Evolutionary conservation across 139 green algal species (phyloP).

Genomic region (Coelastrella sp.): DNA sequence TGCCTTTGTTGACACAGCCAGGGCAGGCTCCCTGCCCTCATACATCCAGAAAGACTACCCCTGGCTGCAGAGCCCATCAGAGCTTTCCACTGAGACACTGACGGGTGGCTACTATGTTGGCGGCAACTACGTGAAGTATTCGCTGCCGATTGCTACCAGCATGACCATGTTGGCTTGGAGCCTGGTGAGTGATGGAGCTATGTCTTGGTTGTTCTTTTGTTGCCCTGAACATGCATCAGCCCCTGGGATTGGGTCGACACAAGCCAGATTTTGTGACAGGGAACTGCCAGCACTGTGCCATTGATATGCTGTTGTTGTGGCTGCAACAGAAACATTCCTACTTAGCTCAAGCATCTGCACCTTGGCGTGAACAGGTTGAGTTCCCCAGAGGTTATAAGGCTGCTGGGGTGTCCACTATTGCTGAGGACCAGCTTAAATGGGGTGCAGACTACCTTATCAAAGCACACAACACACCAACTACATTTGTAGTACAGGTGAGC

Average conservation of each 20-base stretch:
- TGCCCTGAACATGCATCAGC: too few species aligned
- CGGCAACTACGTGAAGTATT: slow-evolving; percentile 40
- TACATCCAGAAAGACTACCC: background rate
- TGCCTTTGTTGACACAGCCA: slow-evolving; percentile 2
- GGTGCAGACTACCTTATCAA: slow-evolving; percentile 63
- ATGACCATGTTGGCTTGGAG: slow-evolving; percentile 32
- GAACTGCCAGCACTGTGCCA: slow-evolving; percentile 29
- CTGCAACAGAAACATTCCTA: too few species aligned
- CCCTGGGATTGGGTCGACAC: too few species aligned
- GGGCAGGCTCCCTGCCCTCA: background rate
- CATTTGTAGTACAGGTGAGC: slow-evolving; percentile 61
- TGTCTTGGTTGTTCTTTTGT: too few species aligned
- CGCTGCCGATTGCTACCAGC: slow-evolving; percentile 24
- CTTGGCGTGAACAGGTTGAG: slow-evolving; percentile 48
- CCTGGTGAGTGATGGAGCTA: background rate
- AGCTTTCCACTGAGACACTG: background rate
- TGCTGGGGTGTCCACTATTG: slow-evolving; percentile 17
- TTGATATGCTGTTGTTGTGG: slow-evolving; percentile 32
- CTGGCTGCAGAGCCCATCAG: background rate
- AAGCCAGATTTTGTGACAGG: background rate
- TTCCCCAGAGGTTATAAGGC: slow-evolving; percentile 35
- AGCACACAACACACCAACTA: slow-evolving; percentile 35
- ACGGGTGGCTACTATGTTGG: background rate
- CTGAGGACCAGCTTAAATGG: slow-evolving; percentile 42
- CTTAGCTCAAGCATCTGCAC: background rate